Evolutionary conservation across 1,139 yeast species (phyloP).

Genomic region (Nematodospora anomalae): DNA sequence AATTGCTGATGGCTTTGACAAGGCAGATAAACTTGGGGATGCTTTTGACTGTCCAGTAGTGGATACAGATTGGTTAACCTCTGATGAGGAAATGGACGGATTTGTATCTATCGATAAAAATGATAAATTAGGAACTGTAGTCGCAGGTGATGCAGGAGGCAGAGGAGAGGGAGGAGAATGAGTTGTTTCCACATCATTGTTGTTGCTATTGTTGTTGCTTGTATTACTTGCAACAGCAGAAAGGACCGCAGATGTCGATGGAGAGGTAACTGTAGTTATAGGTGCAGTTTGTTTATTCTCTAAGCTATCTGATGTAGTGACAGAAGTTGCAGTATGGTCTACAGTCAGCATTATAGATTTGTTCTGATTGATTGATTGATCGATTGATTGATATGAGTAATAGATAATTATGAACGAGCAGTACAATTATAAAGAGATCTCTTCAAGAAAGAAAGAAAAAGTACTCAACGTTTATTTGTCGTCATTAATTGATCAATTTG

Average conservation of each 20-base stretch:
- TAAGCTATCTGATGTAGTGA: not conserved
- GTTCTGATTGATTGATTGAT: too few species aligned
- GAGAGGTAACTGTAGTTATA: too few species aligned
- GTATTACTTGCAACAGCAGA: not conserved
- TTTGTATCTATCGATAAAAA: not conserved
- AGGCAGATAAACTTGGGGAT: constrained; percentile 1
- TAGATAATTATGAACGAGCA: not conserved
- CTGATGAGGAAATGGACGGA: not conserved
- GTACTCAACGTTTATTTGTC: too few species aligned
- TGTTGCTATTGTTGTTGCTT: not conserved
- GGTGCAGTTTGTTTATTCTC: too few species aligned
- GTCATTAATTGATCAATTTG: too few species aligned
- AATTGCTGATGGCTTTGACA: not conserved
- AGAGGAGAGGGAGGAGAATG: too few species aligned
- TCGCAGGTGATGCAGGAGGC: constrained; percentile 1
- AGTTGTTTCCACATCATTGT: too few species aligned
- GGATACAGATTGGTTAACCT: not conserved
- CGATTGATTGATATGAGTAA: not conserved
- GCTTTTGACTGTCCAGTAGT: not conserved
- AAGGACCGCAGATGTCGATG: too few species aligned
- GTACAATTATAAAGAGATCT: too few species aligned
- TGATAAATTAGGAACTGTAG: not conserved
- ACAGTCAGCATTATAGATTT: constrained; percentile 1
- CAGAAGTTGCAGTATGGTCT: constrained; percentile 1
- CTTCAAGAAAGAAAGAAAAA: too few species aligned